Evolutionary conservation across 1,139 yeast genomes (phyloP).

Genomic region (Sugiyamaella xylanicola): DNA sequence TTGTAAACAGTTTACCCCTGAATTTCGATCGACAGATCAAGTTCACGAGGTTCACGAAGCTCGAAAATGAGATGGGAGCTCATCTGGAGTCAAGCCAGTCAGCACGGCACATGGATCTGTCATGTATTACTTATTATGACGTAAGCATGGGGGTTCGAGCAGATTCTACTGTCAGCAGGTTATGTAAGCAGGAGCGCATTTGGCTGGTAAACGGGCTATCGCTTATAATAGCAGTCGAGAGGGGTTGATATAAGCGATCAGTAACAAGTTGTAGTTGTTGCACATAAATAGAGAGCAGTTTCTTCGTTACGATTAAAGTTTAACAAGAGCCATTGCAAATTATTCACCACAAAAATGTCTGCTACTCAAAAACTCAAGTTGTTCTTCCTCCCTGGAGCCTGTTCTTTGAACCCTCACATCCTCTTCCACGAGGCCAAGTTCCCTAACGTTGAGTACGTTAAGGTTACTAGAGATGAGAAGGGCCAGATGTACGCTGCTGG

Average conservation of each 20-base stretch:
- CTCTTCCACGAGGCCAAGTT: constrained; percentile 3
- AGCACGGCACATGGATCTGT: neutral
- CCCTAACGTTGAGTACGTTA: constrained; percentile 5
- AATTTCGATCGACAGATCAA: neutral
- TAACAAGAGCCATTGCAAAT: too few species aligned
- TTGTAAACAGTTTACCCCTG: neutral
- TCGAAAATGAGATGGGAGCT: too few species aligned
- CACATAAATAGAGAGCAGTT: neutral
- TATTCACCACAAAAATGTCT: neutral
- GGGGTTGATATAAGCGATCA: too few species aligned
- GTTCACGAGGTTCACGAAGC: neutral
- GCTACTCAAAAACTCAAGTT: constrained; percentile 3
- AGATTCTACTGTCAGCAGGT: neutral
- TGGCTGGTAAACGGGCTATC: neutral
- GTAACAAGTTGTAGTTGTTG: too few species aligned
- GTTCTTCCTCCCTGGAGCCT: constrained; percentile 13
- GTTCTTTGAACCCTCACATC: constrained; percentile 11
- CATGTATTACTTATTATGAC: neutral
- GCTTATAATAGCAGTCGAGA: neutral
- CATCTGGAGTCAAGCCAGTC: too few species aligned
- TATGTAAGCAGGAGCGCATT: neutral
- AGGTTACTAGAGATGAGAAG: constrained; percentile 6
- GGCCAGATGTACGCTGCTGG: constrained; percentile 4
- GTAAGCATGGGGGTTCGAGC: neutral
- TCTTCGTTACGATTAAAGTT: too few species aligned